Evolutionary conservation across 176 grass and related monocot species (phyloP).

Genomic region (Urochloa ruziziensis): DNA sequence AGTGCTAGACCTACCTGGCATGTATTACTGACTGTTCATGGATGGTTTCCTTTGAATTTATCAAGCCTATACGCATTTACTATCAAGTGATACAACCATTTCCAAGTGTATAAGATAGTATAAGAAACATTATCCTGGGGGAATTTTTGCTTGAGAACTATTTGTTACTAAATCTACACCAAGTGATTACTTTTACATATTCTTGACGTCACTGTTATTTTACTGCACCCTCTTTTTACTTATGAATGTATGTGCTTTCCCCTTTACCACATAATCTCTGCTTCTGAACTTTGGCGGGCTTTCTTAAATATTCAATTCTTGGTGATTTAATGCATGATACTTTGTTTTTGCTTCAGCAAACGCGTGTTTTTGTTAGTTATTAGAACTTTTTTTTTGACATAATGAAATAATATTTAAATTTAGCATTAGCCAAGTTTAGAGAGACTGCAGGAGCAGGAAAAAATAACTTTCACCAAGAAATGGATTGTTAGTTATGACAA

Average conservation of each 20-base stretch:
- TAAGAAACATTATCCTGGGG: background rate
- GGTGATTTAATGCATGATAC: background rate
- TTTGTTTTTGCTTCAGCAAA: constrained; percentile 1
- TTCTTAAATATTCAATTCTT: background rate
- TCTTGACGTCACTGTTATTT: constrained; percentile 1
- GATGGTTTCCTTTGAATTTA: background rate
- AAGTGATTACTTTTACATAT: background rate
- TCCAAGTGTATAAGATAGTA: background rate
- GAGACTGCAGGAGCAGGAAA: constrained; percentile 7
- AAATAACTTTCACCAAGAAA: background rate
- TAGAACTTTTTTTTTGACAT: background rate
- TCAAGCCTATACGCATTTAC: background rate
- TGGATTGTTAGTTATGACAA: constrained; percentile 15
- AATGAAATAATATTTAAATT: background rate
- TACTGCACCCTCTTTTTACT: background rate
- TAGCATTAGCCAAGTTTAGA: constrained; percentile 1
- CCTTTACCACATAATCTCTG: background rate
- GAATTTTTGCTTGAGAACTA: background rate
- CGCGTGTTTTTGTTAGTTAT: background rate
- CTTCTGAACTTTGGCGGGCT: constrained; percentile 9
- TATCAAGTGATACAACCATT: background rate
- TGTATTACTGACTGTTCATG: background rate
- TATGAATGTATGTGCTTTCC: background rate
- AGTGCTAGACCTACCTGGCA: background rate
- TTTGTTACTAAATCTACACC: constrained; percentile 4